Conservation (phyloP, 305 asterid genomes). For the Ilex paraguariensis region DNA sequence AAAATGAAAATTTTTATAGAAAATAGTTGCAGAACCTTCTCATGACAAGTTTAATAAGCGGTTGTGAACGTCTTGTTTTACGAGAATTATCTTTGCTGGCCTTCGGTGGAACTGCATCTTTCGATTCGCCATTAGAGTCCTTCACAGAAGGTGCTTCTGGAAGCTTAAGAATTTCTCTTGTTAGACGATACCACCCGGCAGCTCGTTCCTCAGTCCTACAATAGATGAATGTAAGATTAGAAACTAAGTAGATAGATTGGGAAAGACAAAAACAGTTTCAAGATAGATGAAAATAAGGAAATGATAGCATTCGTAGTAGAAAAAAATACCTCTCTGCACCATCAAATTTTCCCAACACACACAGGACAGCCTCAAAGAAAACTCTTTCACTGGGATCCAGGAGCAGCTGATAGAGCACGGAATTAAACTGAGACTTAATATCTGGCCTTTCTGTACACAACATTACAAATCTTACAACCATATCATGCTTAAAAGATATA, state of each 20-base stretch:
- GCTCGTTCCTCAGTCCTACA: conserved; percentile 97
- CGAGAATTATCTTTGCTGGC: conserved; percentile 73
- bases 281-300: neutral
- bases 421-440: conserved; percentile 75
- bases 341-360: conserved; percentile 92
- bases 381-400: conserved; percentile 99
- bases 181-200: conserved; percentile 94
- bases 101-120: conserved; percentile 56
- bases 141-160: conserved; percentile 83
- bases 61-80: conserved; percentile 90
- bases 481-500: conserved; percentile 7
- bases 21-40: conserved; percentile 50
- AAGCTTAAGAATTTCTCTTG: conserved; percentile 89
- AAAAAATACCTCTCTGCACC: conserved; percentile 75
- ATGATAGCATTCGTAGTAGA: neutral
- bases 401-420: conserved; percentile 89
- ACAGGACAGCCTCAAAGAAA: conserved; percentile 94
- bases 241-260: neutral
- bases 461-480: conserved; percentile 20
- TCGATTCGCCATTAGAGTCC: conserved; percentile 62
- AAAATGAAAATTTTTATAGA: neutral
- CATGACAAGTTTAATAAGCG: conserved; percentile 97
- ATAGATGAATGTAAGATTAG: conserved; percentile 9
- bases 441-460: conserved; percentile 77
- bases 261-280: neutral